Evolutionary conservation across 805 yeast genomes (phyloP).

Genomic region (Barnettozyma pratensis): DNA sequence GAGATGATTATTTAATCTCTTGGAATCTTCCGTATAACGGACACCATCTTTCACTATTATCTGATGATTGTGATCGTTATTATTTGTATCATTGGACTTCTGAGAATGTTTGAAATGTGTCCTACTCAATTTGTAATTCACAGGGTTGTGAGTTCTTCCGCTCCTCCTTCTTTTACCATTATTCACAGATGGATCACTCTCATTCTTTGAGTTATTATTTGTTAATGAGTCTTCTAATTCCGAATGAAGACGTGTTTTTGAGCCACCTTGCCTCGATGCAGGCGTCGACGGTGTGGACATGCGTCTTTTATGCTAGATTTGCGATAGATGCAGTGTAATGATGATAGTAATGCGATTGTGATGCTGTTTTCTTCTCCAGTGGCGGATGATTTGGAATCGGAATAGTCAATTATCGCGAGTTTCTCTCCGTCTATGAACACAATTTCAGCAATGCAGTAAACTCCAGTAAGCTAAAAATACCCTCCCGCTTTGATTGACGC

Average conservation of each 20-base stretch:
- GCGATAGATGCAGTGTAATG: background rate
- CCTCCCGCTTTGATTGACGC: background rate
- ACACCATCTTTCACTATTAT: constrained; percentile 3
- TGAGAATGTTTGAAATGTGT: background rate
- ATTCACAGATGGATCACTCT: background rate
- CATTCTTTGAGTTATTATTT: background rate
- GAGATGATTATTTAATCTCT: background rate
- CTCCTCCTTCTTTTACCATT: constrained; percentile 8
- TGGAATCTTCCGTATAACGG: constrained; percentile 3
- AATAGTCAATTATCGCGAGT: too few species aligned
- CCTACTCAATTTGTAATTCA: constrained; percentile 8
- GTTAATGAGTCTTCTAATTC: background rate
- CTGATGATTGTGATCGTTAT: constrained; percentile 1
- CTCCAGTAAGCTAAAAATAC: background rate
- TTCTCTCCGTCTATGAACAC: too few species aligned
- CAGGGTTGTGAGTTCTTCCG: constrained; percentile 7
- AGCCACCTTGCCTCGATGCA: constrained; percentile 1
- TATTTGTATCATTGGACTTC: background rate
- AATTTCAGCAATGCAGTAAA: too few species aligned
- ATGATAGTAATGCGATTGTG: background rate
- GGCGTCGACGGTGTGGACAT: constrained; percentile 3
- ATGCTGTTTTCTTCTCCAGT: background rate
- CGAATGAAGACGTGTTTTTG: constrained; percentile 5
- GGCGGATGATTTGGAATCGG: background rate
- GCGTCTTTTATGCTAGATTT: background rate